Conservation (phyloP, 2,329 filamentous ascomycete genomes). For the Neopestalotiopsis rosae region DNA sequence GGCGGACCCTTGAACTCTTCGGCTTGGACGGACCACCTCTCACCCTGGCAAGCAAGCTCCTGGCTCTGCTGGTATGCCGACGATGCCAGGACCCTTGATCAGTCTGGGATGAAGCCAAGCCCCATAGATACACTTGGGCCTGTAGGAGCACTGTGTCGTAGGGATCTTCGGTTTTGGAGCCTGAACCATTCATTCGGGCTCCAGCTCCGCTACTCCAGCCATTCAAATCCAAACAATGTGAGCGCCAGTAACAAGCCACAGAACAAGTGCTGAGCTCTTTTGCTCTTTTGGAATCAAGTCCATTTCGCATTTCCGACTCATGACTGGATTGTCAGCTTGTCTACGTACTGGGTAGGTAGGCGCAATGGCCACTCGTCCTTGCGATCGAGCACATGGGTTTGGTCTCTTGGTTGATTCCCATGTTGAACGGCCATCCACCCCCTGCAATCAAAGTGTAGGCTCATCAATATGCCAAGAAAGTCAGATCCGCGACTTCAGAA, state of each 20-base stretch:
- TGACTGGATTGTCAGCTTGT: neutral
- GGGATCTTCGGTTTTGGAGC: neutral
- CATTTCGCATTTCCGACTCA: neutral
- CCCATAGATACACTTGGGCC: neutral
- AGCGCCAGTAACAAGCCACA: neutral
- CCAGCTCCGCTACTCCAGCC: neutral
- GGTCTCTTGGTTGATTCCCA: neutral
- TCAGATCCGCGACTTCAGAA: neutral
- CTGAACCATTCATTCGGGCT: conserved; percentile 2
- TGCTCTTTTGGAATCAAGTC: neutral
- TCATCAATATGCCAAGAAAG: neutral
- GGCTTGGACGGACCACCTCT: neutral
- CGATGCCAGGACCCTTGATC: conserved; percentile 14
- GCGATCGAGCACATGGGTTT: neutral
- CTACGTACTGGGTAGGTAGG: no score
- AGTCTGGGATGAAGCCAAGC: neutral
- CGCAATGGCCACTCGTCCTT: neutral
- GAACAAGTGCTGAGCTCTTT: neutral
- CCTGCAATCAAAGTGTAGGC: neutral
- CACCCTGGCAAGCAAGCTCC: no score
- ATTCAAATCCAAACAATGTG: conserved; percentile 3
- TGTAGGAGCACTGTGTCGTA: neutral
- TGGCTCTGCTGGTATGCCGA: neutral
- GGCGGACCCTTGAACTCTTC: neutral
- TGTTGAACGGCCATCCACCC: no score